Conservation (phyloP, 495 filamentous ascomycete genomes). For the Neurospora sp. region DNA sequence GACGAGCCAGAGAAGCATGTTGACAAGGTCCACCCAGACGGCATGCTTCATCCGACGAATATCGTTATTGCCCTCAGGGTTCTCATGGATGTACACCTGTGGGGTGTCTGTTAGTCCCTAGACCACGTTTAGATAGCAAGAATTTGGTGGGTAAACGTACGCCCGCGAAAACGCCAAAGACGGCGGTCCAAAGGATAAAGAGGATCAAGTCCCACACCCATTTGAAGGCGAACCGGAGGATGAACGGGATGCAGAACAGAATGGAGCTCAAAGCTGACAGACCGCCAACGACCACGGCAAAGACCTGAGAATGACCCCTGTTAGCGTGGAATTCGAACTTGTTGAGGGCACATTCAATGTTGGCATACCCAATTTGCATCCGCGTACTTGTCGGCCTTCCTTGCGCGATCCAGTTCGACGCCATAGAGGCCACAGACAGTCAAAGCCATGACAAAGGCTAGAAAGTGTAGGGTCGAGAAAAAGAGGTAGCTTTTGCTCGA, state of each 20-base stretch:
- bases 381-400: conserved; percentile 34
- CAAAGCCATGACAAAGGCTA: conserved; percentile 64
- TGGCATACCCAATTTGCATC: conserved; percentile 58
- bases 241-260: conserved; percentile 50
- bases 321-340: not conserved
- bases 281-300: conserved; percentile 54
- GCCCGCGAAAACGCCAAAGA: conserved; percentile 73
- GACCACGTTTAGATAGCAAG: not conserved
- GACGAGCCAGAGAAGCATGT: conserved; percentile 61
- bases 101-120: conserved; percentile 1
- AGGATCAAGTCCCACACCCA: conserved; percentile 64
- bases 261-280: conserved; percentile 52
- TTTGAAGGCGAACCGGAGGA: conserved; percentile 41
- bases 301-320: conserved; percentile 36
- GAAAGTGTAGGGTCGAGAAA: conserved; percentile 49
- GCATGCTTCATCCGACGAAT: conserved; percentile 74
- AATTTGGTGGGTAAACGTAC: conserved; percentile 9
- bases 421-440: conserved; percentile 74
- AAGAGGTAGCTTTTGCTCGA: conserved; percentile 26
- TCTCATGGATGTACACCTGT: conserved; percentile 59
- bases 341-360: not conserved
- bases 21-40: conserved; percentile 72
- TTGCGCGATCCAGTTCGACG: conserved; percentile 51
- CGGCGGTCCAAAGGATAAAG: conserved; percentile 64
- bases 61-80: conserved; percentile 47